These are phyloP conservation scores for Boletellus ananas DNA, from an alignment of 768 basidiomycete species.

Conservation along the genomic window DNA sequence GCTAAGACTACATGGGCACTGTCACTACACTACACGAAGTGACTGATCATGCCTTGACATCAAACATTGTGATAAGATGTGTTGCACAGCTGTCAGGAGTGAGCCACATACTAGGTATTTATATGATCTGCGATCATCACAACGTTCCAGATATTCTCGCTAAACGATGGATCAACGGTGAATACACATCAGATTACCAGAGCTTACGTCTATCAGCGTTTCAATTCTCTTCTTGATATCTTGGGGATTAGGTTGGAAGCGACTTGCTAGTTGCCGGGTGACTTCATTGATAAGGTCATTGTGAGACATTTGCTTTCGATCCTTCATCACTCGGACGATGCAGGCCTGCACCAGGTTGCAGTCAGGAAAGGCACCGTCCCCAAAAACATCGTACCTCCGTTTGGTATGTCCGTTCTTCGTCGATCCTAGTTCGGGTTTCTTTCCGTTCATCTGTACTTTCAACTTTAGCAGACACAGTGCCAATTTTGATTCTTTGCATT, in stretches of 20 bases:
- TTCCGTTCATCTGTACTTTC: slow-evolving; percentile 84
- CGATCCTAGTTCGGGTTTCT: slow-evolving; percentile 86
- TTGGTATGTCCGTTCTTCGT: slow-evolving; percentile 87
- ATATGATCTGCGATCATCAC: slow-evolving; percentile 84
- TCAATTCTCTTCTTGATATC: slow-evolving; percentile 94
- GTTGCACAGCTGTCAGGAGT: background rate
- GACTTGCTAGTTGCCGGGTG: slow-evolving; percentile 73
- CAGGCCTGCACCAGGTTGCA: slow-evolving; percentile 64
- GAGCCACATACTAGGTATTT: slow-evolving; percentile 57
- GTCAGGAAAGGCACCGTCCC: slow-evolving; percentile 2
- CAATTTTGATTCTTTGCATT: slow-evolving; percentile 89
- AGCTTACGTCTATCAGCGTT: slow-evolving; percentile 81
- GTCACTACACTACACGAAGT: too few species aligned
- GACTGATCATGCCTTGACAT: slow-evolving; percentile 22
- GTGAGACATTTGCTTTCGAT: slow-evolving; percentile 84
- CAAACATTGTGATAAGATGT: slow-evolving; percentile 1
- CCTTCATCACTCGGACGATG: slow-evolving; percentile 97
- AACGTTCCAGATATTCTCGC: slow-evolving; percentile 93
- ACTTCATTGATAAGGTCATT: slow-evolving; percentile 90
- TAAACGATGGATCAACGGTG: slow-evolving; percentile 28
- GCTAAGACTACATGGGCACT: background rate
- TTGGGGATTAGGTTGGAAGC: slow-evolving; percentile 84
- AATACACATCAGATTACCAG: background rate
- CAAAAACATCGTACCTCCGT: slow-evolving; percentile 61
- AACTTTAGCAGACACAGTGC: slow-evolving; percentile 81